Conservation (phyloP, 2,329 filamentous ascomycete species). For the Diaporthe sp. region DNA sequence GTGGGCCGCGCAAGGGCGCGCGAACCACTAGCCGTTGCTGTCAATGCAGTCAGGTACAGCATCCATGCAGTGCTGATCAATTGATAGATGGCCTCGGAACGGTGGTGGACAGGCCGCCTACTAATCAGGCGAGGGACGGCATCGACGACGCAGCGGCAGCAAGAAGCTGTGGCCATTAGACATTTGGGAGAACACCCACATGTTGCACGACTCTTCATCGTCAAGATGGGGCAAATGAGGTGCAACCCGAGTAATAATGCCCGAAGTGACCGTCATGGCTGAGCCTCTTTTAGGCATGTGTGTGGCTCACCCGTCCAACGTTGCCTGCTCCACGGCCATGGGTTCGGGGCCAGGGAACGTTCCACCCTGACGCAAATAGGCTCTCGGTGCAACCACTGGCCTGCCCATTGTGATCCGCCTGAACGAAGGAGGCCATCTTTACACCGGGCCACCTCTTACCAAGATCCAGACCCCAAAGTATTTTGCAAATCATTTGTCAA, state of each 20-base stretch:
- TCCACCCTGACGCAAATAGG: conserved; percentile 2
- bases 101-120: not conserved
- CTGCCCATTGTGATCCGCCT: not conserved
- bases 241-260: not conserved
- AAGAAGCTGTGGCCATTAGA: not conserved
- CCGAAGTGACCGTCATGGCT: not conserved
- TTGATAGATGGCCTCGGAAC: too few relatives aligned
- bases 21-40: not conserved
- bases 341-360: not conserved
- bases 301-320: not conserved
- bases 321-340: not conserved
- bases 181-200: not conserved
- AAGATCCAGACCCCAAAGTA: not conserved
- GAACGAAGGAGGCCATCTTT: not conserved
- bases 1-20: not conserved
- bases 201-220: not conserved
- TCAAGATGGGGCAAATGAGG: not conserved
- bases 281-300: not conserved
- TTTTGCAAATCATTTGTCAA: not conserved
- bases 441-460: too few relatives aligned
- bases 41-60: not conserved
- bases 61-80: not conserved
- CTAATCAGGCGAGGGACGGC: not conserved
- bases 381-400: not conserved
- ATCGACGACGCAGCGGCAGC: not conserved